Percentiles rank a stretch among this genome's conserved stretches.
These are phyloP conservation scores for Erythrobasidium hasegawianum DNA, from an alignment of 1,284 basidiomycete species.

Conservation along the genomic window DNA sequence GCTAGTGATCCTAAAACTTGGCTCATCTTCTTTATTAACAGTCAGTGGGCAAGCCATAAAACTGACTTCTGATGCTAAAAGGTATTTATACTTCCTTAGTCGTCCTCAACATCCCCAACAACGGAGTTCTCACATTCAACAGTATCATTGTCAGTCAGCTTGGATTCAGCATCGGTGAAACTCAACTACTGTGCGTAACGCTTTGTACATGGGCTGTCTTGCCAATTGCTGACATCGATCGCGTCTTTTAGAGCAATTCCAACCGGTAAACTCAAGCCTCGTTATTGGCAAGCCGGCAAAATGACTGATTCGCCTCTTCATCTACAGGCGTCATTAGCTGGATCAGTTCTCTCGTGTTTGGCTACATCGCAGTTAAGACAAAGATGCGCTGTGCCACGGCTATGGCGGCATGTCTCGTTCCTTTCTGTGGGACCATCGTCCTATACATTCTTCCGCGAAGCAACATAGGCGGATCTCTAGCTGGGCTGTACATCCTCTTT, in stretches of 20 bases:
- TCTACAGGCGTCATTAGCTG: slow-evolving; percentile 46
- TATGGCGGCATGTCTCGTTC: slow-evolving; percentile 16
- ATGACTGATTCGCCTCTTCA: no score
- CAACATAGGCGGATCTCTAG: slow-evolving; percentile 40
- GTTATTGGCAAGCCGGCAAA: no score
- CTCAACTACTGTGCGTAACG: no score
- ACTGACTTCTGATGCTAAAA: not conserved
- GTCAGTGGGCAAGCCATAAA: no score
- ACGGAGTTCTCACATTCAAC: no score
- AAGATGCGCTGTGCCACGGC: slow-evolving; percentile 20
- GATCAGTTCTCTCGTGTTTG: slow-evolving; percentile 42
- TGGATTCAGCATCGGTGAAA: no score
- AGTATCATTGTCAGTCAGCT: not conserved
- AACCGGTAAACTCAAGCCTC: no score
- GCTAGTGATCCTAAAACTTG: slow-evolving; percentile 42
- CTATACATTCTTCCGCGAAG: slow-evolving; percentile 26
- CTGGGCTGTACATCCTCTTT: slow-evolving; percentile 42
- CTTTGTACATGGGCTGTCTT: no score
- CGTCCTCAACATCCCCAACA: slow-evolving; percentile 43
- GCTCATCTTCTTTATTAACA: slow-evolving; percentile 42
- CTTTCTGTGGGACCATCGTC: slow-evolving; percentile 35
- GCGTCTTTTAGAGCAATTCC: no score
- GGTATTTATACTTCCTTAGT: slow-evolving; percentile 6
- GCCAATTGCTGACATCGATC: no score
- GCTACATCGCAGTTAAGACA: slow-evolving; percentile 40